A percentile compares a stretch with the other conserved stretches of the same genome.
These are phyloP conservation scores for Phialocephala subalpina DNA, from an alignment of 2,329 filamentous ascomycete genomes.

Conservation along the genomic window DNA sequence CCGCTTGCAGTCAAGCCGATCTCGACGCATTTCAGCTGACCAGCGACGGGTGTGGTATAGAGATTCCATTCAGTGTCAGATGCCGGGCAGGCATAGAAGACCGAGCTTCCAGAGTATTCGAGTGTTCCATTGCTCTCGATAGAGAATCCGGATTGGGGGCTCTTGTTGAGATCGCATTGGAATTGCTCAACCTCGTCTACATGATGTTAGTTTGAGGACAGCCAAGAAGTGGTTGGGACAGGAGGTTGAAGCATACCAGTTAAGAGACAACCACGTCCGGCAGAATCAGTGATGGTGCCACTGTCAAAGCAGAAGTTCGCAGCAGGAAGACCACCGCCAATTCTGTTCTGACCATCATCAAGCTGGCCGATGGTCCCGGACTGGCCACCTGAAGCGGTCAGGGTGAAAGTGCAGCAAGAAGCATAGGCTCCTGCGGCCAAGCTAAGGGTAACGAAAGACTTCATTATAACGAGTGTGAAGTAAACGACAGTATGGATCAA, in stretches of 20 bases:
- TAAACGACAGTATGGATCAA: conserved; percentile 15
- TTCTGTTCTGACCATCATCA: conserved; percentile 66
- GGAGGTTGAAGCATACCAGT: conserved; percentile 55
- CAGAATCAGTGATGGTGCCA: conserved; percentile 61
- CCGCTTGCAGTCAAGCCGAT: conserved; percentile 54
- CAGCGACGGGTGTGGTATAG: conserved; percentile 52
- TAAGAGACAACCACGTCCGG: conserved; percentile 68
- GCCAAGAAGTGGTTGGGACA: no score
- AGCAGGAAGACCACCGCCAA: conserved; percentile 56
- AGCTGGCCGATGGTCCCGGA: conserved; percentile 67
- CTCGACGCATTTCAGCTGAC: conserved; percentile 57
- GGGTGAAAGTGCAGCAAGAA: conserved; percentile 58
- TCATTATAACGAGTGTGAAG: conserved; percentile 25
- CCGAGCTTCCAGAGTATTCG: conserved; percentile 54
- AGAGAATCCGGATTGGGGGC: conserved; percentile 61
- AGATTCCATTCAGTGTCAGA: conserved; percentile 62
- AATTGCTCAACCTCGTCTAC: conserved; percentile 32
- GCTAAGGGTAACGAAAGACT: conserved; percentile 22
- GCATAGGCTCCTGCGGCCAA: conserved; percentile 47
- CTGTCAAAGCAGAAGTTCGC: conserved; percentile 63
- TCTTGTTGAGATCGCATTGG: conserved; percentile 58
- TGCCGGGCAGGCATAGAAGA: conserved; percentile 68
- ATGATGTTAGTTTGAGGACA: conserved; percentile 8
- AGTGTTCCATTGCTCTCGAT: conserved; percentile 61
- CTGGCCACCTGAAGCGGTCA: conserved; percentile 57